These are phyloP conservation scores for Phytophthora palmivora DNA, from an alignment of 352 stramenopile genomes.

Conservation along the genomic window DNA sequence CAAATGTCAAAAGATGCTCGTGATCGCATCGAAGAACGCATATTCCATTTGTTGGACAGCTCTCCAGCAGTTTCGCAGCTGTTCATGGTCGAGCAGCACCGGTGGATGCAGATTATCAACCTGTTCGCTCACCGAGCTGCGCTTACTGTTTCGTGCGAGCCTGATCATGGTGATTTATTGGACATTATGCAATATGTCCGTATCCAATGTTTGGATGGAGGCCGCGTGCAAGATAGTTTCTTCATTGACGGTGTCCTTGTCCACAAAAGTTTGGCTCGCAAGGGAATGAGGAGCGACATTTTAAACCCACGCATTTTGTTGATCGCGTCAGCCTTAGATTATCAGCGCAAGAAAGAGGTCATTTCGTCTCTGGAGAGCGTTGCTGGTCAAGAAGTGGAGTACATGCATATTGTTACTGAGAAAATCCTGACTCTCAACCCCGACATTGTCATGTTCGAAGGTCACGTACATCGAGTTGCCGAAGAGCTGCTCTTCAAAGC, in stretches of 20 bases:
- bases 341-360: conserved; percentile 84
- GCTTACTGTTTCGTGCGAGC: conserved; percentile 69
- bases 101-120: conserved; percentile 88
- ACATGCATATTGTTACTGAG: conserved; percentile 91
- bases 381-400: conserved; percentile 86
- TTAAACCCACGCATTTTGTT: conserved; percentile 83
- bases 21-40: conserved; percentile 72
- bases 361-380: conserved; percentile 88
- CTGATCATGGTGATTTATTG: conserved; percentile 74
- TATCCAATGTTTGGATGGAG: conserved; percentile 83
- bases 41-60: conserved; percentile 72
- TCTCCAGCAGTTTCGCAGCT: conserved; percentile 61
- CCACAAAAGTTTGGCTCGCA: conserved; percentile 84
- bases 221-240: conserved; percentile 81
- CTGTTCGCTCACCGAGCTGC: conserved; percentile 70
- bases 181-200: conserved; percentile 90
- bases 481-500: conserved; percentile 83
- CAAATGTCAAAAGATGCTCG: conserved; percentile 74
- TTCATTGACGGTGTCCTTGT: conserved; percentile 91
- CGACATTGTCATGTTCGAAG: conserved; percentile 88
- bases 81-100: conserved; percentile 73
- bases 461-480: conserved; percentile 85
- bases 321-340: conserved; percentile 84
- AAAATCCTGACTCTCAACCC: conserved; percentile 88
- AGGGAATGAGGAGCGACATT: conserved; percentile 86